These are phyloP conservation scores for Tolypocladium paradoxum DNA, from an alignment of 2,329 filamentous ascomycete genomes.

Conservation along the genomic window DNA sequence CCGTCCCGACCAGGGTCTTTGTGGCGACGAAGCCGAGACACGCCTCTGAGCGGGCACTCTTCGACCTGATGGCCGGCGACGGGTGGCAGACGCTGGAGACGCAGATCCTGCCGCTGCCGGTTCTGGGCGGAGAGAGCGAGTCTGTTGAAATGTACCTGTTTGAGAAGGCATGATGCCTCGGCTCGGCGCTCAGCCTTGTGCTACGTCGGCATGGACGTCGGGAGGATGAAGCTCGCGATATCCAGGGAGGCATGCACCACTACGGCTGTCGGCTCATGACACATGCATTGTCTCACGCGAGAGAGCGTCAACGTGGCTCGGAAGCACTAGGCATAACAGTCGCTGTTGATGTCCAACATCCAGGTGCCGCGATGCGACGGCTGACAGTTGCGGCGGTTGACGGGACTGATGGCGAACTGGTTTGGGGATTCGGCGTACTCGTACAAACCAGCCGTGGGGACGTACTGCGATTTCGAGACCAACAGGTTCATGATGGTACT, in stretches of 20 bases:
- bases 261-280: background rate
- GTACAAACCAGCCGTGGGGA: background rate
- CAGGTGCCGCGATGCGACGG: background rate
- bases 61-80: conserved; percentile 31
- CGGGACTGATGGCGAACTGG: background rate
- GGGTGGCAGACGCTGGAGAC: conserved; percentile 34
- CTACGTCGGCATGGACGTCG: background rate
- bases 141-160: conserved; percentile 43
- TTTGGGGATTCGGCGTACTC: background rate
- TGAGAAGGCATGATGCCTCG: conserved; percentile 17
- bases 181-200: background rate
- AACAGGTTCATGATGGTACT: background rate
- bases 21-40: conserved; percentile 47
- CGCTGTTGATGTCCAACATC: background rate
- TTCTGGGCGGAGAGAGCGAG: conserved; percentile 32
- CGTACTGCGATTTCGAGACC: background rate
- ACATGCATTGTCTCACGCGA: background rate
- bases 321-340: background rate
- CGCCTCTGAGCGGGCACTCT: conserved; percentile 38
- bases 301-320: background rate
- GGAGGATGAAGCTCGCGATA: background rate
- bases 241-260: background rate
- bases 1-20: conserved; percentile 31
- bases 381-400: background rate
- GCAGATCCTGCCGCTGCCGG: conserved; percentile 32